Base-by-base conservation (phyloP, 2,329 filamentous ascomycete species). In the Clarireedia monteithiana region DNA sequence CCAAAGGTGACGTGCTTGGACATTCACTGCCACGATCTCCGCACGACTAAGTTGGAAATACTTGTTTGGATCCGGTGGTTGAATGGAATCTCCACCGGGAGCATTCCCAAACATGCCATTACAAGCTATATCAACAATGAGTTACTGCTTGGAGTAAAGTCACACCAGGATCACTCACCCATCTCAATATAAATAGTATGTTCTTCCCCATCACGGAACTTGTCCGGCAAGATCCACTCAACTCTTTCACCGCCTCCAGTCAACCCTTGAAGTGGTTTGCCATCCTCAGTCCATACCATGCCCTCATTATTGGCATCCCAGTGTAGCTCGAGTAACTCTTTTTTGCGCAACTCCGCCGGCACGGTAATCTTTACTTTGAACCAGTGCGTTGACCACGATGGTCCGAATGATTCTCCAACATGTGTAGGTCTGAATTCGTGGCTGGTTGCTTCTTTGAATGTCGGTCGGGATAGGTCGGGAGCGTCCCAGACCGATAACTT, bases 31-130 rank as follows among this genome's bases (percentile, higher is more conserved):
- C 2, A 91, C 88, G 60, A 99, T 95, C 59, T 91, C 86, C 14
- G 91, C 92, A 61, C 84, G 85, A 60, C 76, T 74, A 54, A 99
- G 79, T 56, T 78, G 79, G 70, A 87, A 99, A 69, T 87, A 88
- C 65, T 80, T 87, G 75, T 96, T 83, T n/a, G 89, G 88, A 58
- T 87, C 78, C 0, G 94, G 94, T 14, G 94, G 91, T 69, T 95
- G 89, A 63, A 96, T 97, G 34, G 79, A 83, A 70, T 95, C 89
- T 26, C 89, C 90, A 20, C 86, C 86, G 0, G 86, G 80, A 0
- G 91, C 87, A 70, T 96, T 96, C 64, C 94, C 94, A 73, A 97
- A 97, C 91, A 97, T 97, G 71, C 86, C 85, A 71, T 99, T 99
- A 74, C 94, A 97, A 20, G 94, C 94, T 54, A 9, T 9, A 5